Base-by-base conservation (phyloP, 805 yeast genomes). In the Candida multigemmis region DNA sequence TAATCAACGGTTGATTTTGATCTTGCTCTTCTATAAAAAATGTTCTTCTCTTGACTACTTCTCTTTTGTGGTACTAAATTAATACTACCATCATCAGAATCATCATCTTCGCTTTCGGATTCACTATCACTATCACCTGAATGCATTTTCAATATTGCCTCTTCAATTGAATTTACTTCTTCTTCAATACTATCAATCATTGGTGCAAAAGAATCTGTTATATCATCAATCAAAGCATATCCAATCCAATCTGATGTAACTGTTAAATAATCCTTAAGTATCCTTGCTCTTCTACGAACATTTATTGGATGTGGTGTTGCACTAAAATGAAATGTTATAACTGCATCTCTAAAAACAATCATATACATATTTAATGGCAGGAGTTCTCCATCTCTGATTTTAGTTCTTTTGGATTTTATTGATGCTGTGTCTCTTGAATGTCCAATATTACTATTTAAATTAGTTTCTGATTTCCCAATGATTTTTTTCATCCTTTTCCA, bases 221-320 rank as follows among this genome's bases (percentile, higher is more conserved):
- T 84, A 50, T 91, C 97, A 59, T 91, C 98, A 41, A 91, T 84
- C 36, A 91, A 58, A 0, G 97, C 97, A 55, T 91, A 91, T 2
- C 96, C 89, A 24, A 91, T 79, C 98, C 98, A 91, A 51, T 91
- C 97, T 0, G 96, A 75, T 3, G 89, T 74, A 4, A 91, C 94
- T 2, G 83, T 84, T 35, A 91, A 60, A 46, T 87, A 89, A 49
- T 91, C 98, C 35, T 78, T 68, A 36, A 89, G 64, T 36, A 91
- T 58, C 31, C 98, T 66, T 0, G 94, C 94, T 49, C 98, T 73
- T 50, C 97, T 70, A 40, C 98, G 72, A 17, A 91, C 98, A 46
- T 91, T 91, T 25, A 86, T 82, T 0, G 97, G 94, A 52, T 91
- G 98, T 3, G 96, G 94, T 0, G 96, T 85, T 8, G 96, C 89